Percentiles rank a stretch among this genome's conserved stretches.
phyloP scores from a whole-genome alignment of 768 basidiomycete species.

The Lentinula sp. region DNA sequence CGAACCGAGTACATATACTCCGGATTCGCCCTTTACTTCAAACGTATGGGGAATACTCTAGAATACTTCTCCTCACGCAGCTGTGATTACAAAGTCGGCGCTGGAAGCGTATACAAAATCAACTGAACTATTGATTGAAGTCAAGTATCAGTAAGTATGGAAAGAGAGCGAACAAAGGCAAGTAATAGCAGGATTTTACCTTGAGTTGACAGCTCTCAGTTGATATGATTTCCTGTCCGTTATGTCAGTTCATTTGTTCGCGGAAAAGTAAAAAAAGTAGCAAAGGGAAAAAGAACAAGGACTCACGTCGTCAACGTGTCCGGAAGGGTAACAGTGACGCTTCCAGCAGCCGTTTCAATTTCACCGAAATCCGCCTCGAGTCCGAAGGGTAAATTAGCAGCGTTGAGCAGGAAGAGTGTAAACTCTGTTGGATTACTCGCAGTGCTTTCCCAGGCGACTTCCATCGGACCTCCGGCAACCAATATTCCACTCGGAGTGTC shows the following conservation, averaged over 20 bases:
- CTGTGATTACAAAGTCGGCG: neutral
- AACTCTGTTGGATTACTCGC: neutral
- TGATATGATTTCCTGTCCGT: neutral
- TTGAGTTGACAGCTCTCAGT: slow-evolving; percentile 1
- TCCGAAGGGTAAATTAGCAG: slow-evolving; percentile 1
- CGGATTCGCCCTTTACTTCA: no score
- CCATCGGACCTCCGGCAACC: neutral
- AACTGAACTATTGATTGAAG: neutral
- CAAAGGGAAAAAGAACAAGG: neutral
- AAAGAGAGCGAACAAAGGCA: neutral
- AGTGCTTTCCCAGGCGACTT: slow-evolving; percentile 1
- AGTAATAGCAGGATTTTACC: neutral
- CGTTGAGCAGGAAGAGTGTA: slow-evolving; percentile 3
- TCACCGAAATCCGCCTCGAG: slow-evolving; percentile 3
- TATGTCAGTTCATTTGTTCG: neutral
- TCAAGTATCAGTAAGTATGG: neutral
- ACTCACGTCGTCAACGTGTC: neutral
- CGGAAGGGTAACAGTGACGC: neutral
- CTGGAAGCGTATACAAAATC: slow-evolving; percentile 1
- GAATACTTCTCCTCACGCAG: neutral
- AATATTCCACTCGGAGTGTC: neutral
- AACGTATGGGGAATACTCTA: no score
- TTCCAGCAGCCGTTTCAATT: neutral
- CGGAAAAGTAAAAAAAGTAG: neutral
- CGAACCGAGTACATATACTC: no score